Conservation (phyloP, 768 basidiomycete species). For the Tulasnella sp. region DNA sequence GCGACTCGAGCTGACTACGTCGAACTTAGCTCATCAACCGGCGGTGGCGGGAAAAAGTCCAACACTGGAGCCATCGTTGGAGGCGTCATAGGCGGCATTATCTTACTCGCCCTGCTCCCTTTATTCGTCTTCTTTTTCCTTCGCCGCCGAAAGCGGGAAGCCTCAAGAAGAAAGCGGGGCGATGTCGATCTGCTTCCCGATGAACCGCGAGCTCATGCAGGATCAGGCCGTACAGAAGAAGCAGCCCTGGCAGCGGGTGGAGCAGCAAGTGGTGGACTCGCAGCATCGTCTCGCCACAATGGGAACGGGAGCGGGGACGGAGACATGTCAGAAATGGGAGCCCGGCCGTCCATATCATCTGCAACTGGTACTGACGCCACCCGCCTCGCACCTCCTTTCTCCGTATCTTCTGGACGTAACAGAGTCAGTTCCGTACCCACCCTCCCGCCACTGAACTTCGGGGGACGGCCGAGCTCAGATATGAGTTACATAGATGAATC, state of each 20-base stretch:
- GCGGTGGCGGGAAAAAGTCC: constrained; percentile 9
- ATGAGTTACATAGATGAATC: too few relatives aligned
- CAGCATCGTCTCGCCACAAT: background rate
- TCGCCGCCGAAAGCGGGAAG: constrained; percentile 3
- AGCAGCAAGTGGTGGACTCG: background rate
- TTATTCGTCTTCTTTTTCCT: constrained; percentile 14
- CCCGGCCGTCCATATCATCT: background rate
- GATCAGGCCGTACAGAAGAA: background rate
- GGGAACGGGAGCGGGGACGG: background rate
- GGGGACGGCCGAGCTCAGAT: too few relatives aligned
- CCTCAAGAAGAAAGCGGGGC: background rate
- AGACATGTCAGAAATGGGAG: constrained; percentile 2
- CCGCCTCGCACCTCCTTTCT: too few relatives aligned
- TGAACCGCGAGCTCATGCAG: background rate
- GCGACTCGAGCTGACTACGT: too few relatives aligned
- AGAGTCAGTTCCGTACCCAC: constrained; percentile 2
- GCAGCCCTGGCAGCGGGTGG: background rate
- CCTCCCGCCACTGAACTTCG: background rate
- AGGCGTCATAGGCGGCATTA: constrained; percentile 15
- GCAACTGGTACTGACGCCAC: background rate
- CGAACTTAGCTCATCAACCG: too few relatives aligned
- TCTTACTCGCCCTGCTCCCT: background rate
- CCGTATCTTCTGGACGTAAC: too few relatives aligned
- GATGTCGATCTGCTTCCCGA: constrained; percentile 14
- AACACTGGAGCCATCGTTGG: constrained; percentile 17